Evolutionary conservation across 2,329 filamentous ascomycete species (phyloP), one percentile per base, ranked within the genome.

Genomic region (Diaporthe citrichinensis): DNA sequence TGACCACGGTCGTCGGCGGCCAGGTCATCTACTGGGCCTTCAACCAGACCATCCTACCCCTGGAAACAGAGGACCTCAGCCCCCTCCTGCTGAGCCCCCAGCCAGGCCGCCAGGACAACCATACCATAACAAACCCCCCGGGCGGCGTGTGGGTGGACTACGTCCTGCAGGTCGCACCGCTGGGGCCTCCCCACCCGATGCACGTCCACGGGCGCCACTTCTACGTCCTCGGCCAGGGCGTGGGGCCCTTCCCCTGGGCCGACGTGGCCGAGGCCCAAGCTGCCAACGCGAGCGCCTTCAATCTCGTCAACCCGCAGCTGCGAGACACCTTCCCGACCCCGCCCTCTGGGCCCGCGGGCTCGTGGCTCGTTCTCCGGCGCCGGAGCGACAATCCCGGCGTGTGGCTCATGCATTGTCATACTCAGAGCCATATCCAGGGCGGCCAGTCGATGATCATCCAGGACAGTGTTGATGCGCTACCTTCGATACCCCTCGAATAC

Each of bases 381-480:
- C 55, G 55, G 6, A 58, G 55, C 10, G 55, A 58, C 17, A 58
- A 58, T 5, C 55, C 55, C 1, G 55, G 55, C 2, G 55, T 58
- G 15, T 58, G 55, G 55, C 55, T 58, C 8, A 58, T 58, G 55
- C 31, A 58, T 8, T 58, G 55, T 58, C 55, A 58, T 31, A 58
- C 55, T 8, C 55, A 58, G 55, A 58, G 55, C 31, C 55, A 58
- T 23, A n/a, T 58, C 31, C 55, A 58, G 55, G 55, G 55, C 31
- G 55, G 55, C 3, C 17, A 23, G 55, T n/a, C 55, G 6, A 58
- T 58, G 55, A 34, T 58, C 31, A 58, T 58, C 9, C 55, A 58
- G 31, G 55, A 58, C 20, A 4, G 17, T 23, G 20, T 58, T 15
- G 55, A 4, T 36, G 5, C 55, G 31, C 55, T 58, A 3, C 55